Evolutionary conservation across 2,329 filamentous ascomycete species (phyloP).

Genomic region (Alternaria rosae): DNA sequence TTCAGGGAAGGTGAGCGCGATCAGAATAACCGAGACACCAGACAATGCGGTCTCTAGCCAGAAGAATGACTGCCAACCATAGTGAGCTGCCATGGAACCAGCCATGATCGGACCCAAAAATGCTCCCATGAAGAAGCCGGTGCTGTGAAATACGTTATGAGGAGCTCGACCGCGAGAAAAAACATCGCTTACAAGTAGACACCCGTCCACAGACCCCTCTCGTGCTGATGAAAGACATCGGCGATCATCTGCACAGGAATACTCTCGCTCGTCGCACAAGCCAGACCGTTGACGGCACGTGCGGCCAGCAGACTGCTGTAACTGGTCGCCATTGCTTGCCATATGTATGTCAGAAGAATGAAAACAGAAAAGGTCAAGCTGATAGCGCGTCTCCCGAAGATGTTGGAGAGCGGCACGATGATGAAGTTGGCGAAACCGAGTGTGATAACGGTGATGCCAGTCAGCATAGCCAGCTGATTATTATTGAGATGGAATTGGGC

Average conservation of each 20-base stretch:
- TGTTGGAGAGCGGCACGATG: constrained; percentile 55
- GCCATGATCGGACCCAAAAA: constrained; percentile 56
- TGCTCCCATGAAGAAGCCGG: constrained; percentile 52
- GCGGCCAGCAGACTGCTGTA: constrained; percentile 54
- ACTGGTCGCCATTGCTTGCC: constrained; percentile 54
- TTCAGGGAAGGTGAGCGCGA: constrained; percentile 54
- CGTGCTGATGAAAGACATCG: constrained; percentile 56
- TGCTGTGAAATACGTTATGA: constrained; percentile 31
- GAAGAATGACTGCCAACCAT: constrained; percentile 58
- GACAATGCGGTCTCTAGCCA: constrained; percentile 54
- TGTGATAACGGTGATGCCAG: constrained; percentile 55
- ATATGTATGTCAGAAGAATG: constrained; percentile 53
- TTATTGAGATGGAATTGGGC: constrained; percentile 52
- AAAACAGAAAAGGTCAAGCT: constrained; percentile 52
- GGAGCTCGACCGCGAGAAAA: no score
- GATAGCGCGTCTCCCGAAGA: constrained; percentile 53
- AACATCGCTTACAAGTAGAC: constrained; percentile 45
- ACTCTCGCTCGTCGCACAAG: constrained; percentile 54
- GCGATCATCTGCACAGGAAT: constrained; percentile 55
- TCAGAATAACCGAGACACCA: constrained; percentile 49
- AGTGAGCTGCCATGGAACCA: constrained; percentile 50
- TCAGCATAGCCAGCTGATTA: constrained; percentile 52
- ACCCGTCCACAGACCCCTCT: constrained; percentile 52
- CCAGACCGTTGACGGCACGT: constrained; percentile 53
- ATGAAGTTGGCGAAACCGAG: constrained; percentile 56